Percentiles rank a stretch among this genome's conserved stretches.
These are phyloP conservation scores for Termitomyces sp. DNA, from an alignment of 768 basidiomycete species.

Conservation along the genomic window DNA sequence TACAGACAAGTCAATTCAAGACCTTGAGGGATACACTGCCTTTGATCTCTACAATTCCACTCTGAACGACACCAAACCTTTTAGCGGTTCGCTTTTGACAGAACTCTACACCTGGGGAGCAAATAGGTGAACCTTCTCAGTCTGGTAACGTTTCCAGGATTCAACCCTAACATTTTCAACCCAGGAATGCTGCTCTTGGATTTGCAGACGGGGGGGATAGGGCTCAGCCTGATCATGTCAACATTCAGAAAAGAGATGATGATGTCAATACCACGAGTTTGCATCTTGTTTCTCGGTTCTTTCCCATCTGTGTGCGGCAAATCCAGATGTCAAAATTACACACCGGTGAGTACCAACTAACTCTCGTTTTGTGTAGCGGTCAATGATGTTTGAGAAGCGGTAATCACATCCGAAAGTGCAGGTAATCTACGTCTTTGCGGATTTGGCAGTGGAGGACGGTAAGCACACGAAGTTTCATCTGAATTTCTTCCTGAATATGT, in stretches of 20 bases:
- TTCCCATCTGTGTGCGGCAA: conserved; percentile 54
- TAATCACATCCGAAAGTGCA: conserved; percentile 67
- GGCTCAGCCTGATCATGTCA: conserved; percentile 69
- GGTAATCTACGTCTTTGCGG: conserved; percentile 84
- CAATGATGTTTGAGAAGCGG: conserved; percentile 18
- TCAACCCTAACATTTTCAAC: neutral
- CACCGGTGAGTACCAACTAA: conserved; percentile 45
- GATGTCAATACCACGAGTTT: conserved; percentile 16
- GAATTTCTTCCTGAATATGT: conserved; percentile 1
- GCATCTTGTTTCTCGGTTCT: conserved; percentile 44
- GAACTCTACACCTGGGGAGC: conserved; percentile 88
- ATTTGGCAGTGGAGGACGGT: conserved; percentile 85
- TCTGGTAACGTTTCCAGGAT: neutral
- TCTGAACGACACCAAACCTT: conserved; percentile 64
- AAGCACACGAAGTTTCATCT: conserved; percentile 15
- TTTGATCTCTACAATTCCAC: conserved; percentile 94
- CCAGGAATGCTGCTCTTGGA: conserved; percentile 85
- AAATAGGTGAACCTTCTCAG: conserved; percentile 47
- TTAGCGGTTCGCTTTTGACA: conserved; percentile 25
- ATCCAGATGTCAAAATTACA: conserved; percentile 86
- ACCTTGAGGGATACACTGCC: conserved; percentile 84
- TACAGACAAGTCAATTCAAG: conserved; percentile 67
- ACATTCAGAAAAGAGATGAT: conserved; percentile 36
- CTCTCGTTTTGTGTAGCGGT: neutral
- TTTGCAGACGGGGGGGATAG: conserved; percentile 78